Base-by-base conservation (phyloP, 139 green algal species). In the Asterochloris sp. region DNA sequence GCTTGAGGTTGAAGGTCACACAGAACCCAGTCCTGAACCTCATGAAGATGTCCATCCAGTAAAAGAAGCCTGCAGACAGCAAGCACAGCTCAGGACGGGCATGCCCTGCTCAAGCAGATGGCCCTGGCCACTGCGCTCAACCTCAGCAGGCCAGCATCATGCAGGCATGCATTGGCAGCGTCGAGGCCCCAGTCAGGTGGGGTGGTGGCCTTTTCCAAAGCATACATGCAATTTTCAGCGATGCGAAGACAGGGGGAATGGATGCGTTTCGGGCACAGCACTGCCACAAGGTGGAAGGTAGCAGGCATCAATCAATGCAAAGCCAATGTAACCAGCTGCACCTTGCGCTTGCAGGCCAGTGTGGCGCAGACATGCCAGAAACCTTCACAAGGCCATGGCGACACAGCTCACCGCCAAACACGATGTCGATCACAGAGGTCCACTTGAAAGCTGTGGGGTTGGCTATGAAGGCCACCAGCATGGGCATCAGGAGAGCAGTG, bases 1-100 rank as follows among this genome's bases (percentile, higher is more conserved):
- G 62, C 78, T 82, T 73, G 28, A 74, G 78, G 78, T 80, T 80
- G 76, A 69, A 80, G 9, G 68, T 29, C 76, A 80, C 76, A 69
- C 76, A 80, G 60, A 80, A 80, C 12, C 76, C 76, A 24, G 47
- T 69, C 13, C 76, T 61, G 60, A 80, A 80, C 13, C 76, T 61
- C 76, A 80, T 80, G 13, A 80, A 21, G 28, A 80, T 80, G 54
- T 80, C 76, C 0, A 69, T 13, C 76, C 76, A 80, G 12, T 80
- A 80, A 21, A 80, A 80, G 0, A 69, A 16, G 16, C 76, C 76
- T 80, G 76, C 76, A 80, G 62, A 24, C 13, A 61, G 6, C 27
- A 19, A 1, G 12, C 11, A 17, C 13, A 13, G 27, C 15, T 78
- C 27, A 78, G 21, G 1, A 9, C 8, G 21, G 8, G 19, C 19